Conservation (phyloP, 2,329 filamentous ascomycete species). For the Aspergillus pseudoglaucus region DNA sequence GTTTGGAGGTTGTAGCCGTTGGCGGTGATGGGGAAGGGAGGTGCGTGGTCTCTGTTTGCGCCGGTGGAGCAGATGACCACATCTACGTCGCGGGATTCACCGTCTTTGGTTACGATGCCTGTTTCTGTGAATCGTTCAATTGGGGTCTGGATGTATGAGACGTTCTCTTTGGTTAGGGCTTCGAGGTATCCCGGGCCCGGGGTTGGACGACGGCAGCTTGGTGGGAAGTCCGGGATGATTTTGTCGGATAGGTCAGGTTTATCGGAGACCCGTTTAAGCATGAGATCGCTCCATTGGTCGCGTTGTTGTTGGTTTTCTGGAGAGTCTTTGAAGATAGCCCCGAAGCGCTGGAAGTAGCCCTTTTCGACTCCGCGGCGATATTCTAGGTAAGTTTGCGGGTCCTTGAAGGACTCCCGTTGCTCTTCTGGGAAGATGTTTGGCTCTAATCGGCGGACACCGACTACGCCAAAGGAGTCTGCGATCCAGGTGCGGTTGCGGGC, state of each 20-base stretch:
- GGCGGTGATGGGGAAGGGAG: slow-evolving; percentile 55
- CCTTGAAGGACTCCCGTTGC: slow-evolving; percentile 51
- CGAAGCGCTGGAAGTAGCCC: slow-evolving; percentile 57
- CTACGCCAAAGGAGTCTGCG: slow-evolving; percentile 55
- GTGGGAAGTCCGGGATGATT: slow-evolving; percentile 57
- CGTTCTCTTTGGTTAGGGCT: slow-evolving; percentile 55
- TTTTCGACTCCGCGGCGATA: slow-evolving; percentile 54
- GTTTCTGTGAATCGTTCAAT: slow-evolving; percentile 55
- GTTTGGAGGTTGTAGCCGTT: slow-evolving; percentile 48
- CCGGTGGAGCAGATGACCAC: slow-evolving; percentile 64
- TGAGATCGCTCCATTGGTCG: slow-evolving; percentile 46
- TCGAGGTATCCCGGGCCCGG: slow-evolving; percentile 64
- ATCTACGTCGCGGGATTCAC: slow-evolving; percentile 52
- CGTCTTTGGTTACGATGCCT: slow-evolving; percentile 56
- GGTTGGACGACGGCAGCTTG: slow-evolving; percentile 58
- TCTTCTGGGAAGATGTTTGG: slow-evolving; percentile 51
- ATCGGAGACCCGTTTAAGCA: slow-evolving; percentile 47
- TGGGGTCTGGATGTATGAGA: slow-evolving; percentile 52
- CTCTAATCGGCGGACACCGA: slow-evolving; percentile 46
- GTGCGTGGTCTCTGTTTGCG: slow-evolving; percentile 54
- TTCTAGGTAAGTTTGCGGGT: slow-evolving; percentile 55
- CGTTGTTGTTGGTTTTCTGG: slow-evolving; percentile 45
- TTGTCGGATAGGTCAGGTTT: slow-evolving; percentile 52
- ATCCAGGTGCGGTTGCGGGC: slow-evolving; percentile 63
- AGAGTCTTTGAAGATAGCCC: slow-evolving; percentile 49